A percentile compares a stretch with the other conserved stretches of the same genome.
These are phyloP conservation scores for Pholiota adiposa DNA, from an alignment of 1,284 basidiomycete species.

Conservation along the genomic window DNA sequence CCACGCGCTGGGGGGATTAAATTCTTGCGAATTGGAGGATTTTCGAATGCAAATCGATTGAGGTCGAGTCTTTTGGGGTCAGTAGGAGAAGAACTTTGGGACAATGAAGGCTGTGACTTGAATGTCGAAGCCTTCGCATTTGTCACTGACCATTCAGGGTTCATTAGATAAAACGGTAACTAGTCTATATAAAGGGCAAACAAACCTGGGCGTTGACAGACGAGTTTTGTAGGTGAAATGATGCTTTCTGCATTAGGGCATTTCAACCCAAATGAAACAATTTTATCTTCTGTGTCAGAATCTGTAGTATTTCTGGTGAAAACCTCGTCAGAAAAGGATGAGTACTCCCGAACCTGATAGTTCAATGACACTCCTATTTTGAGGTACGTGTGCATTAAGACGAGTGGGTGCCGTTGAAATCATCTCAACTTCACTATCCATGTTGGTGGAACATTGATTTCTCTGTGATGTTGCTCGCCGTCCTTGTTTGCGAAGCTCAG, in stretches of 20 bases:
- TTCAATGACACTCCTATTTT: conserved; percentile 16
- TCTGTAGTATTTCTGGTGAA: conserved; percentile 1
- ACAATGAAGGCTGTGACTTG: background rate
- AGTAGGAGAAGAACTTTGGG: background rate
- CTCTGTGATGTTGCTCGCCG: conserved; percentile 20
- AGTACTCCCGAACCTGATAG: conserved; percentile 16
- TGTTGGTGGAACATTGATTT: background rate
- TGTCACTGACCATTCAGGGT: background rate
- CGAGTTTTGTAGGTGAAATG: background rate
- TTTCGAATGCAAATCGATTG: conserved; percentile 4
- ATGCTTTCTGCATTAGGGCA: background rate
- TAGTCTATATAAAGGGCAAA: background rate
- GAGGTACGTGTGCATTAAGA: background rate
- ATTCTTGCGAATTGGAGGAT: background rate
- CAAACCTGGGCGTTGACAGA: background rate
- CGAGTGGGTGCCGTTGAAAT: background rate
- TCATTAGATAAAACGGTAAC: background rate
- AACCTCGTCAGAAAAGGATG: background rate
- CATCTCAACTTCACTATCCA: background rate
- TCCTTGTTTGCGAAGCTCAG: conserved; percentile 40
- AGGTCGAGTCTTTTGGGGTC: conserved; percentile 5
- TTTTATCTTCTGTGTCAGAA: conserved; percentile 12
- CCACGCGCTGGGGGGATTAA: background rate
- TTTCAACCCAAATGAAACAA: background rate
- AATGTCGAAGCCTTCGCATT: background rate